Evolutionary conservation across 805 yeast species (phyloP), one percentile per base, ranked within the genome.

Genomic region (Candida oleophila): DNA sequence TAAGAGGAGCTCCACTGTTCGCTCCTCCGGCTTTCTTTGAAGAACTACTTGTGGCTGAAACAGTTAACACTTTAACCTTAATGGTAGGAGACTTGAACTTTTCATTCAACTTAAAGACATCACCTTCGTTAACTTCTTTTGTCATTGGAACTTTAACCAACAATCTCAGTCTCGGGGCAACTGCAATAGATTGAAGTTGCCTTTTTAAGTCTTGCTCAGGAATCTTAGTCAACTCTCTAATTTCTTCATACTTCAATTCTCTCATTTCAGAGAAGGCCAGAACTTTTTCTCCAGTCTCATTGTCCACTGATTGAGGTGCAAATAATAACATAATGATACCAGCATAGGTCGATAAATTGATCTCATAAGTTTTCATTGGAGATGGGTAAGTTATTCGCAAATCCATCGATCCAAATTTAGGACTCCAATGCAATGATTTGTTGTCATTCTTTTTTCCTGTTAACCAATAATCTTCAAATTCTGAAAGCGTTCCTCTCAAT

Each of bases 391-490:
- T 75, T 55, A 86, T 83, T 43, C 86, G 74, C 45, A 92, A 73
- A 56, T 91, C 97, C 48, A 89, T 83, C 4, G 88, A 81, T 4
- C 97, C 96, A 57, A 88, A 79, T 53, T 83, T 82, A 20, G 91
- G 88, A 33, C 89, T 83, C 97, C 97, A 94, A 46, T 57, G 70
- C 42, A 73, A 57, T 3, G 74, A 61, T 51, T 72, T 72, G 49
- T 67, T 72, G 41, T 68, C 70, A 49, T 73, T 71, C 43, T 66
- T 64, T 50, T 69, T 68, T 4, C 65, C 71, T 11, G 64, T 54
- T 41, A 55, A 54, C 77, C 77, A 73, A 51, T 57, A 72, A 45
- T 69, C 72, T 49, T 72, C 75, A 51, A 73, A 72, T 20, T 63
- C 61, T 37, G 54, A 51, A 41, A 72, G 66, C 2, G 73, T 65